Conservation (phyloP, 2,329 filamentous ascomycete species). For the Teratosphaeria nubilosa region DNA sequence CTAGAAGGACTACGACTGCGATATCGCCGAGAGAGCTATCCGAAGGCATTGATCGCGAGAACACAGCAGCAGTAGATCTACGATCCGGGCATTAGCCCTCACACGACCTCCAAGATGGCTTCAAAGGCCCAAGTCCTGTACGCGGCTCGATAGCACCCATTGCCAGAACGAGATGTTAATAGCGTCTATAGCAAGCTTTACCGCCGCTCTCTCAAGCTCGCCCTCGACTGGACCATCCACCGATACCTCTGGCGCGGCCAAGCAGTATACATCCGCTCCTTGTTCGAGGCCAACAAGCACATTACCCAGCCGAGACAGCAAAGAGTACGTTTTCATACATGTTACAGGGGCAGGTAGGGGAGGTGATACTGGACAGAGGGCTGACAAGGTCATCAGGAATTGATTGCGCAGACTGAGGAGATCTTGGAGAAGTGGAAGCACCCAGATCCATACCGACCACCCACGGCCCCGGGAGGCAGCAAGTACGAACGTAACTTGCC, state of each 20-base stretch:
- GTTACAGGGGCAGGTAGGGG: not conserved
- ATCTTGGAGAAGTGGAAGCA: constrained; percentile 93
- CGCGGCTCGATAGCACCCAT: constrained; percentile 7
- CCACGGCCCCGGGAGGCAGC: constrained; percentile 88
- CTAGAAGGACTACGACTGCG: not conserved
- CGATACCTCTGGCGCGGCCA: constrained; percentile 90
- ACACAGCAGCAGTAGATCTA: not conserved
- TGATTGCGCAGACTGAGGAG: constrained; percentile 81
- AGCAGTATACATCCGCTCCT: constrained; percentile 84
- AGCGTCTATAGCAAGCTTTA: constrained; percentile 57
- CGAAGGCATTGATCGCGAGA: not conserved
- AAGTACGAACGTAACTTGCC: constrained; percentile 95
- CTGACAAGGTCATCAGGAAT: constrained; percentile 46
- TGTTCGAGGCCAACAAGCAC: constrained; percentile 89
- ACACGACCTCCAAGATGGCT: constrained; percentile 26
- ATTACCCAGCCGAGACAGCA: constrained; percentile 77
- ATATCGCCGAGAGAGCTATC: not conserved
- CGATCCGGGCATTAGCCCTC: constrained; percentile 6
- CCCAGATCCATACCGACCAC: constrained; percentile 81
- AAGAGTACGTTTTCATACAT: constrained; percentile 48
- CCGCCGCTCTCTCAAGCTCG: constrained; percentile 81
- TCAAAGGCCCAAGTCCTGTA: constrained; percentile 26
- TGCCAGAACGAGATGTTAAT: not conserved
- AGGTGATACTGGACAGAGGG: not conserved
- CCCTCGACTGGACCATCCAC: constrained; percentile 92